Conservation (phyloP, 83 land plant genomes). For the Thuja plicata region DNA sequence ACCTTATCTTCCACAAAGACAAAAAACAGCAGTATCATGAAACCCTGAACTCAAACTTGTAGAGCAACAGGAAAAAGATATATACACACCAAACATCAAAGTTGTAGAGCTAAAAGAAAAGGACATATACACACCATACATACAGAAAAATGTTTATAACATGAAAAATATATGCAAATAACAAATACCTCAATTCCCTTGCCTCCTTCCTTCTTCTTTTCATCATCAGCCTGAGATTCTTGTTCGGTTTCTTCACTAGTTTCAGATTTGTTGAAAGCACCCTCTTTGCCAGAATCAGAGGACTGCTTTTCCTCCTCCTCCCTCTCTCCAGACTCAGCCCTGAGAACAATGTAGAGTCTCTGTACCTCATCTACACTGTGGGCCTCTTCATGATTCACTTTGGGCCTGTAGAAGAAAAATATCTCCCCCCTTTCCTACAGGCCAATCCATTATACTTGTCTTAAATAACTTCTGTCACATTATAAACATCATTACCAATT, state of each 20-base stretch:
- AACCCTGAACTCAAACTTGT: neutral
- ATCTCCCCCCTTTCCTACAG: slow-evolving; percentile 88
- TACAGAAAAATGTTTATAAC: neutral
- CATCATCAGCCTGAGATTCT: neutral
- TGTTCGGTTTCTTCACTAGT: slow-evolving; percentile 1
- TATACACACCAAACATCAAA: neutral
- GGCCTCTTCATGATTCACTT: slow-evolving; percentile 66
- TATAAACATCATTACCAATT: no score
- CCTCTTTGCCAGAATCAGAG: slow-evolving; percentile 65
- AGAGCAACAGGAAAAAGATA: neutral
- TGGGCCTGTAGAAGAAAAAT: slow-evolving; percentile 87
- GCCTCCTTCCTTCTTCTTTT: slow-evolving; percentile 15
- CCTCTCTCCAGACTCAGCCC: slow-evolving; percentile 70
- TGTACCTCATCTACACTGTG: slow-evolving; percentile 74
- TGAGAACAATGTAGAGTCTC: slow-evolving; percentile 65
- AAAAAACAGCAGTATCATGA: no score
- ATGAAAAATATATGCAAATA: neutral
- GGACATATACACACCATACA: neutral
- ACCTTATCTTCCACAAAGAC: no score
- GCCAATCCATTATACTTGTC: neutral
- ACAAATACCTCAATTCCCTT: slow-evolving; percentile 44
- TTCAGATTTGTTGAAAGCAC: slow-evolving; percentile 16
- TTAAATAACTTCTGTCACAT: neutral
- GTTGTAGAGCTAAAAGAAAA: neutral
- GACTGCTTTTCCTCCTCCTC: slow-evolving; percentile 66